Conservation (phyloP, 2,329 filamentous ascomycete species). For the Cladosporium sp. region DNA sequence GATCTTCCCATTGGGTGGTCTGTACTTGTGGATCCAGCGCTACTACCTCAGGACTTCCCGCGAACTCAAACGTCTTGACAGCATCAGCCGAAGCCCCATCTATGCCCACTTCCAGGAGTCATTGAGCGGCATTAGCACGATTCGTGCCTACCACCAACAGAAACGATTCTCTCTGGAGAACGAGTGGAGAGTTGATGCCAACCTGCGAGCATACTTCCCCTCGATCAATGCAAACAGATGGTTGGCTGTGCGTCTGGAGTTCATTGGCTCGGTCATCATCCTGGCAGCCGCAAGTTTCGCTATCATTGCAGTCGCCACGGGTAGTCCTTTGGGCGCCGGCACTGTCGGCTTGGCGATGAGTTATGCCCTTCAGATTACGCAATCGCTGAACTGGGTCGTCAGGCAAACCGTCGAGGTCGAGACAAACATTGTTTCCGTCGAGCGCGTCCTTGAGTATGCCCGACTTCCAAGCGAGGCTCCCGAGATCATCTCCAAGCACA, state of each 20-base stretch:
- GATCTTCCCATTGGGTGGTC: conserved; percentile 75
- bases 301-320: conserved; percentile 74
- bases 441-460: conserved; percentile 95
- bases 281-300: conserved; percentile 80
- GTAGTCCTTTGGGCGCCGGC: conserved; percentile 67
- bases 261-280: conserved; percentile 93
- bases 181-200: conserved; percentile 95
- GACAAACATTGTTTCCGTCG: conserved; percentile 99
- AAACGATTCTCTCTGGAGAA: conserved; percentile 87
- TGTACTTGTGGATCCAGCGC: conserved; percentile 92
- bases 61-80: conserved; percentile 94
- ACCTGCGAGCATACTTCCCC: conserved; percentile 91
- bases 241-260: conserved; percentile 92
- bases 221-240: conserved; percentile 89
- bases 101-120: conserved; percentile 99
- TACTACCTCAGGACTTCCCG: conserved; percentile 97
- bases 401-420: conserved; percentile 99
- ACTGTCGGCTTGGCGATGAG: conserved; percentile 93
- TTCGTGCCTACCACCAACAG: conserved; percentile 90
- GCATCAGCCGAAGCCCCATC: conserved; percentile 91
- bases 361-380: conserved; percentile 94
- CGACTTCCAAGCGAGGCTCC: conserved; percentile 88
- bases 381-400: conserved; percentile 98
- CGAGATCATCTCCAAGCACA: conserved; percentile 84
- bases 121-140: conserved; percentile 89